Conservation (phyloP, 2,329 filamentous ascomycete genomes). For the Aspergillus sp. region DNA sequence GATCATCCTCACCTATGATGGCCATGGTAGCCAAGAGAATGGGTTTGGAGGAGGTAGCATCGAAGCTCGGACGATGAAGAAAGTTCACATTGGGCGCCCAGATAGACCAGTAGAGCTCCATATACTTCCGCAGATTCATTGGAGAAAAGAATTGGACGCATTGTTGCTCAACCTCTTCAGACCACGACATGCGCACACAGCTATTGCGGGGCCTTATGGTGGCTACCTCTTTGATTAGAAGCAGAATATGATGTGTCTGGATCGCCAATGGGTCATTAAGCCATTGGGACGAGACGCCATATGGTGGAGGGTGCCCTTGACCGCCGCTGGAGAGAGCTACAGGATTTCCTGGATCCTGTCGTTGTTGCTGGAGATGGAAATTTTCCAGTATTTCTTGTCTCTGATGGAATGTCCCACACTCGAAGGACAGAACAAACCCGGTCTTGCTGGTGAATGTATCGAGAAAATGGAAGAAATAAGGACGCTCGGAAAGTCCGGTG, state of each 20-base stretch:
- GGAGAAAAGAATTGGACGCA: slow-evolving; percentile 24
- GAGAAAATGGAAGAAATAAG: slow-evolving; percentile 29
- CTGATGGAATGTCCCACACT: slow-evolving; percentile 34
- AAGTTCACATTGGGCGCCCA: slow-evolving; percentile 41
- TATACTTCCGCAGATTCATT: slow-evolving; percentile 27
- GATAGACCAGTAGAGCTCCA: slow-evolving; percentile 37
- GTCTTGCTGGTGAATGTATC: slow-evolving; percentile 38
- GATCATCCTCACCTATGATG: slow-evolving; percentile 29
- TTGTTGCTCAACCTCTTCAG: slow-evolving; percentile 26
- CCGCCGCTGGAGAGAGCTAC: neutral
- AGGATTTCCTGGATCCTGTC: neutral
- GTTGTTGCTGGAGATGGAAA: neutral
- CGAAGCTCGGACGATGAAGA: slow-evolving; percentile 37
- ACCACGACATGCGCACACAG: slow-evolving; percentile 33
- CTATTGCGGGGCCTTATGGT: slow-evolving; percentile 34
- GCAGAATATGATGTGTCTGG: slow-evolving; percentile 37
- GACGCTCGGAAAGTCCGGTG: slow-evolving; percentile 1
- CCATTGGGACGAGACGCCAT: slow-evolving; percentile 14
- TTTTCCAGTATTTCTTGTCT: slow-evolving; percentile 22
- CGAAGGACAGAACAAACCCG: slow-evolving; percentile 36
- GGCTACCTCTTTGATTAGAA: slow-evolving; percentile 35
- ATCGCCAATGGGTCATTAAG: slow-evolving; percentile 34
- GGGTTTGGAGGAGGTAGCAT: slow-evolving; percentile 27
- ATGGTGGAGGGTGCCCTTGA: slow-evolving; percentile 2
- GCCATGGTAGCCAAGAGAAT: slow-evolving; percentile 36